phyloP scores from a whole-genome alignment of 192 early-diverging fungal species.

The Obelidium mucronatum region DNA sequence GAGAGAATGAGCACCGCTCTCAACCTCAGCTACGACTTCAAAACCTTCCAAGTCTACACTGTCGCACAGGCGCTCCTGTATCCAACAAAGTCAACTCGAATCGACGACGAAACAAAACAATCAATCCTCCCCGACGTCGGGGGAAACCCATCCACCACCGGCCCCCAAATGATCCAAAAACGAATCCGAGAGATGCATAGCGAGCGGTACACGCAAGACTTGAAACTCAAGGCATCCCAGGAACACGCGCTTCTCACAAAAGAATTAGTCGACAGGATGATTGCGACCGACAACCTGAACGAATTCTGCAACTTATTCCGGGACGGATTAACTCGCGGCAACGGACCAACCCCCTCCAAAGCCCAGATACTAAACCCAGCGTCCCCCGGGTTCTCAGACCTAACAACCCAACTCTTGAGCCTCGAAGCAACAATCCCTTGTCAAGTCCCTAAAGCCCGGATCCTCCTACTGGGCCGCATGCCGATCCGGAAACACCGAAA shows the following conservation, averaged over 20 bases:
- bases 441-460: slow-evolving; percentile 12
- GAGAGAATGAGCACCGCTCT: background rate
- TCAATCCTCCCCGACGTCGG: slow-evolving; percentile 18
- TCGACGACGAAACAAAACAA: slow-evolving; percentile 21
- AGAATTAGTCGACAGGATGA: slow-evolving; percentile 14
- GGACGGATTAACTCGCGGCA: slow-evolving; percentile 28
- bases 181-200: slow-evolving; percentile 22
- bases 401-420: background rate
- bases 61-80: slow-evolving; percentile 35
- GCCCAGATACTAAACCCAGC: background rate
- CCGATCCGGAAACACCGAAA: background rate
- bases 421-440: background rate
- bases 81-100: slow-evolving; percentile 20
- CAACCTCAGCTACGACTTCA: slow-evolving; percentile 7
- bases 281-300: slow-evolving; percentile 8
- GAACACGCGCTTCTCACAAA: slow-evolving; percentile 27
- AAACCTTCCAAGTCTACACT: background rate
- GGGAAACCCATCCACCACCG: background rate
- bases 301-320: slow-evolving; percentile 23
- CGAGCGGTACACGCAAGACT: slow-evolving; percentile 27
- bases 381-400: slow-evolving; percentile 9
- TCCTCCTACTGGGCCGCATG: slow-evolving; percentile 19
- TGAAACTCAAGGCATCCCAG: slow-evolving; percentile 26
- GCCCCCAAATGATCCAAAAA: background rate
- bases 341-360: too few species aligned